Base-by-base conservation (phyloP, 345 rosid genomes). In the Citrus unshiu region DNA sequence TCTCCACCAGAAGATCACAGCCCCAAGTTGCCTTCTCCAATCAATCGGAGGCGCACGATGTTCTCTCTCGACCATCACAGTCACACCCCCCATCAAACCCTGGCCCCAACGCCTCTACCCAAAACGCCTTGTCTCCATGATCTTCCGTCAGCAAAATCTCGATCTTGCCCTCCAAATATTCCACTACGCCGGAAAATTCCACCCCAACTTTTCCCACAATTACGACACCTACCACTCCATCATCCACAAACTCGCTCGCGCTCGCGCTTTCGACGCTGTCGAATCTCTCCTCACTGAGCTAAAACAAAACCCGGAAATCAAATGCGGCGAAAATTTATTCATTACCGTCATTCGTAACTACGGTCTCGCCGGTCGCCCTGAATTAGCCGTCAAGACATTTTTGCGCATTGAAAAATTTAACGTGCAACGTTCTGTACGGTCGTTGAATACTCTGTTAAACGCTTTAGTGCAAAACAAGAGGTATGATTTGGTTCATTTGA, bases 91-190 rank as follows among this genome's bases (percentile, higher is more conserved):
- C 72, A 87, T 95, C 83, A 90, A 86, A 82, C 94, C 91, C 9
- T 95, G 98, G 98, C 98, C 98, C 7, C 84, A 87, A 75, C 86
- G 87, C 77, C 97, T 95, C 74, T 85, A 78, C 85, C 95, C 97
- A 2, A 95, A 89, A 79, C 97, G 95, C 68, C 86, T 95, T 6
- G 86, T 80, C 76, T 89, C 89, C 70, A 90, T 94, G 94, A 91
- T 95, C 86, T 78, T 73, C 39, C 90, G 89, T 81, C 97, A 93
- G 68, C 94, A 93, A 66, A 91, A 90, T 81, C 92, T 90, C 70
- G 97, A 91, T 82, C 97, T 95, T 5, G 93, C 97, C 62, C 89
- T 93, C 86, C 98, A 92, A 82, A 92, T 92, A 73, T 95, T 93
- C 91, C 78, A 87, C 27, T 88, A 91, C 85, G 97, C 98, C 39